Percentiles rank a stretch among this genome's conserved stretches.
Conservation (phyloP, 495 filamentous ascomycete species). For the Cryomyces minteri region DNA sequence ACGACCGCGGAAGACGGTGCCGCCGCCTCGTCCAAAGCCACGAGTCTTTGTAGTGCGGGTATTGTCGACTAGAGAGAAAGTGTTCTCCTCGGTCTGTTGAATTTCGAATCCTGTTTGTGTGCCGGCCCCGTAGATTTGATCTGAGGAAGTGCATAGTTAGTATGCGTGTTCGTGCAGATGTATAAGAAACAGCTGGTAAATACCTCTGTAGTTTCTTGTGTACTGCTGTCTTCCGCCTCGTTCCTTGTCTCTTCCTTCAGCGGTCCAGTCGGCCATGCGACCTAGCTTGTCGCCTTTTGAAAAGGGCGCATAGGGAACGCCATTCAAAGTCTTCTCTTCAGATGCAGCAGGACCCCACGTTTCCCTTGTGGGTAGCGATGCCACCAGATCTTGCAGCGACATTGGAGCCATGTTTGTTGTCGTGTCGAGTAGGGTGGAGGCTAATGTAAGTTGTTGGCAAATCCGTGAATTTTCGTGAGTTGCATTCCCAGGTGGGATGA, state of each 20-base stretch:
- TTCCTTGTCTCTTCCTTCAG: constrained; percentile 72
- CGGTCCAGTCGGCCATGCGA: constrained; percentile 97
- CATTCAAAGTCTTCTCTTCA: constrained; percentile 69
- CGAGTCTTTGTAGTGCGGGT: constrained; percentile 69
- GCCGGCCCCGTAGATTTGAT: no score
- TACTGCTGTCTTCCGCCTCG: constrained; percentile 71
- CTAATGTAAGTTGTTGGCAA: no score
- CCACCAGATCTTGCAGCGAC: constrained; percentile 40
- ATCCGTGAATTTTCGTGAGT: no score
- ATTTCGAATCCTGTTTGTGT: no score
- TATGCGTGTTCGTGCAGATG: background rate
- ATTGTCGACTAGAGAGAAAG: constrained; percentile 96
- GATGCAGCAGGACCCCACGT: constrained; percentile 74
- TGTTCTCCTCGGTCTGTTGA: constrained; percentile 79
- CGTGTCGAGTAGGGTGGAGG: no score
- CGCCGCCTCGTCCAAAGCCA: constrained; percentile 71
- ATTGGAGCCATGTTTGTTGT: constrained; percentile 29
- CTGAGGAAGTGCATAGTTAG: background rate
- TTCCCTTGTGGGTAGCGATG: constrained; percentile 43
- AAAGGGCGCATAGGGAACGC: constrained; percentile 92
- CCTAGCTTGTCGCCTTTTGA: constrained; percentile 97
- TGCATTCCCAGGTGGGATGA: no score
- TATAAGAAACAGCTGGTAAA: background rate
- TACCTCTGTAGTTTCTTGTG: constrained; percentile 82
- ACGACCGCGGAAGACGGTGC: constrained; percentile 74